A percentile compares a stretch with the other conserved stretches of the same genome.
Evolutionary conservation across 2,329 filamentous ascomycete species (phyloP).

Genomic region (Colletotrichum sp.): DNA sequence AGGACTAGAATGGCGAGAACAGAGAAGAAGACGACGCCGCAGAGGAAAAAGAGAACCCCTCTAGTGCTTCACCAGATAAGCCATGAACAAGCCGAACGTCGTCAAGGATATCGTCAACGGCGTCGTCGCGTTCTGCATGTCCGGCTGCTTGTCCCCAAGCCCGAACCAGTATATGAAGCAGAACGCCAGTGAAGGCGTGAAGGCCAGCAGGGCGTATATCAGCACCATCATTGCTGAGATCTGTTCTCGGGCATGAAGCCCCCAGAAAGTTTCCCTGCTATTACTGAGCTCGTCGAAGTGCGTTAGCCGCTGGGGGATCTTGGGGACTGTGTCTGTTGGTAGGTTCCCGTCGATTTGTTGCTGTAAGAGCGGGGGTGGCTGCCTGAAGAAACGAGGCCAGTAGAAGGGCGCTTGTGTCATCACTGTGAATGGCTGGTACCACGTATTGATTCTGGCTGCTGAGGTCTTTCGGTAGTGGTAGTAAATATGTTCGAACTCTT

Average conservation of each 20-base stretch:
- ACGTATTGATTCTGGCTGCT: not conserved
- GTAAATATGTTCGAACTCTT: not conserved
- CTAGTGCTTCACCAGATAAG: not conserved
- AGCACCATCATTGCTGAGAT: not conserved
- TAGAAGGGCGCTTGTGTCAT: not conserved
- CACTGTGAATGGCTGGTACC: not conserved
- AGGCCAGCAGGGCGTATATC: not conserved
- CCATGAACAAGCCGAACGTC: not conserved
- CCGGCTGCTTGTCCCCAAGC: accelerated
- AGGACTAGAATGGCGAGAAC: too few species aligned
- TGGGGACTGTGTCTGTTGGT: not conserved
- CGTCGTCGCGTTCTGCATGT: not conserved
- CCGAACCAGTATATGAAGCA: not conserved
- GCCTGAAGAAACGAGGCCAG: not conserved
- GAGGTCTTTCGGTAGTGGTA: not conserved
- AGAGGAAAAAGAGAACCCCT: accelerated
- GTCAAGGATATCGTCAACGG: not conserved
- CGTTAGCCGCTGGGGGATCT: not conserved
- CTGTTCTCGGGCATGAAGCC: not conserved
- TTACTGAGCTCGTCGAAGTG: not conserved
- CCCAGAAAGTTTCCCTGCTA: not conserved
- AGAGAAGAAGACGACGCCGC: not conserved
- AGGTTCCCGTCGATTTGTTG: not conserved
- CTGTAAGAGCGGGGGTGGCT: accelerated
- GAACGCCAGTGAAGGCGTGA: not conserved